A percentile compares a stretch with the other conserved stretches of the same genome.
phyloP scores from a whole-genome alignment of 2,329 filamentous ascomycete genomes.

The Xylariaceae sp. region DNA sequence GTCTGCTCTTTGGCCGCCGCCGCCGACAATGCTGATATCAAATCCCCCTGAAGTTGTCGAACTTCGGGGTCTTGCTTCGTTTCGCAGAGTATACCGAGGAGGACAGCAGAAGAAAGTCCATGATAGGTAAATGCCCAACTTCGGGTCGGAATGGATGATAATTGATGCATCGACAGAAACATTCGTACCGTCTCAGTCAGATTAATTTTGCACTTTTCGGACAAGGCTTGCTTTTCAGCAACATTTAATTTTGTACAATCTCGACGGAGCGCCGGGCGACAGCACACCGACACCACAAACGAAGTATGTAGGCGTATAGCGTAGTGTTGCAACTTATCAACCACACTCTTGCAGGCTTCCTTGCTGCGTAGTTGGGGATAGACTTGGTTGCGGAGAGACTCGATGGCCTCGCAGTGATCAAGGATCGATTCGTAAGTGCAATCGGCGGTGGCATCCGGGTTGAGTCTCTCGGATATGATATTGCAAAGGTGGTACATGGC shows the following conservation, averaged over 20 bases:
- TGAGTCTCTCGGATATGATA: conserved; percentile 60
- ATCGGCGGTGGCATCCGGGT: conserved; percentile 55
- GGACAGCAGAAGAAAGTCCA: conserved; percentile 65
- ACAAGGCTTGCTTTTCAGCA: conserved; percentile 57
- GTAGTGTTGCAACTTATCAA: conserved; percentile 66
- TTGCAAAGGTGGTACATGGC: conserved; percentile 68
- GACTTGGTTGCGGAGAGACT: conserved; percentile 53
- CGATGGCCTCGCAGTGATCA: conserved; percentile 58
- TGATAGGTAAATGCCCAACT: conserved; percentile 72
- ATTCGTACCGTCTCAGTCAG: conserved; percentile 68
- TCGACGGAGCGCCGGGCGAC: conserved; percentile 62
- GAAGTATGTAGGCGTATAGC: conserved; percentile 67
- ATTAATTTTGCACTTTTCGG: conserved; percentile 63
- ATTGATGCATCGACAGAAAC: conserved; percentile 70
- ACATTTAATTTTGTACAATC: conserved; percentile 53
- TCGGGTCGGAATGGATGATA: conserved; percentile 67
- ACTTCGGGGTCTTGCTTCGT: conserved; percentile 66
- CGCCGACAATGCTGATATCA: conserved; percentile 65
- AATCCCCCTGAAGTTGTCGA: conserved; percentile 63
- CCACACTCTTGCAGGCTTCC: conserved; percentile 64
- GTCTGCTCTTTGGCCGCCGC: conserved; percentile 65
- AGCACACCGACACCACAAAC: conserved; percentile 67
- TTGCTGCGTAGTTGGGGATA: conserved; percentile 59
- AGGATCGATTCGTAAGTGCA: conserved; percentile 58
- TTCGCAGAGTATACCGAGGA: conserved; percentile 65